phyloP scores from a whole-genome alignment of 352 stramenopile species.

The Phytophthora constricta region DNA sequence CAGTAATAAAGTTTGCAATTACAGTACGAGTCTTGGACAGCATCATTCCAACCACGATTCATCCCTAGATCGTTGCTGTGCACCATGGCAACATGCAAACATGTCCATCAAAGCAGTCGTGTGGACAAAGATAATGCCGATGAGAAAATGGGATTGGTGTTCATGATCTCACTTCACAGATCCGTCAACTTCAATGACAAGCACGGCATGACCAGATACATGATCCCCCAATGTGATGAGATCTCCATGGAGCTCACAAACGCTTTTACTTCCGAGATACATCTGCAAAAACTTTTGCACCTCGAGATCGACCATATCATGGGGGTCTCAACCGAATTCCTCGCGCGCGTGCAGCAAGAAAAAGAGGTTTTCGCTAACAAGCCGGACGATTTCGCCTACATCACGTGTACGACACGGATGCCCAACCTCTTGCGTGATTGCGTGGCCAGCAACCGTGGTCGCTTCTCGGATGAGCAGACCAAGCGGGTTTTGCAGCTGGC shows the following conservation, averaged over 20 bases:
- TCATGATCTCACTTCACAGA: not conserved
- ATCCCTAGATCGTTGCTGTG: too few relatives aligned
- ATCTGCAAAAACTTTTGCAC: not conserved
- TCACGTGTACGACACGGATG: slow-evolving; percentile 56
- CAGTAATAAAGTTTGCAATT: too few relatives aligned
- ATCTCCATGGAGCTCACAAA: slow-evolving; percentile 1
- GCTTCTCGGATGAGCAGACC: slow-evolving; percentile 34
- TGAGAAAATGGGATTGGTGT: not conserved
- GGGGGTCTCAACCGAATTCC: slow-evolving; percentile 42
- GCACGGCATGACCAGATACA: not conserved
- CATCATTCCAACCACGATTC: too few relatives aligned
- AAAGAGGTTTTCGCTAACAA: slow-evolving; percentile 41
- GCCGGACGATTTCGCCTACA: slow-evolving; percentile 52
- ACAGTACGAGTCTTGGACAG: too few relatives aligned
- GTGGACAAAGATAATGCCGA: too few relatives aligned
- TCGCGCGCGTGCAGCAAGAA: slow-evolving; percentile 39
- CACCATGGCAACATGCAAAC: not conserved
- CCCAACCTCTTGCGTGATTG: slow-evolving; percentile 63
- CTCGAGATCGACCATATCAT: not conserved
- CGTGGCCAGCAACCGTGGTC: slow-evolving; percentile 45
- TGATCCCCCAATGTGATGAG: too few relatives aligned
- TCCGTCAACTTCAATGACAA: slow-evolving; percentile 6
- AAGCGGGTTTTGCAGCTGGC: slow-evolving; percentile 43
- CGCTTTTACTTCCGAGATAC: not conserved
- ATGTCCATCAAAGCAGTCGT: too few relatives aligned